Percentiles rank a stretch among this genome's conserved stretches.
phyloP scores from a whole-genome alignment of 2,329 filamentous ascomycete genomes.

The Ophiocordyceps polyrhachis-furcata region DNA sequence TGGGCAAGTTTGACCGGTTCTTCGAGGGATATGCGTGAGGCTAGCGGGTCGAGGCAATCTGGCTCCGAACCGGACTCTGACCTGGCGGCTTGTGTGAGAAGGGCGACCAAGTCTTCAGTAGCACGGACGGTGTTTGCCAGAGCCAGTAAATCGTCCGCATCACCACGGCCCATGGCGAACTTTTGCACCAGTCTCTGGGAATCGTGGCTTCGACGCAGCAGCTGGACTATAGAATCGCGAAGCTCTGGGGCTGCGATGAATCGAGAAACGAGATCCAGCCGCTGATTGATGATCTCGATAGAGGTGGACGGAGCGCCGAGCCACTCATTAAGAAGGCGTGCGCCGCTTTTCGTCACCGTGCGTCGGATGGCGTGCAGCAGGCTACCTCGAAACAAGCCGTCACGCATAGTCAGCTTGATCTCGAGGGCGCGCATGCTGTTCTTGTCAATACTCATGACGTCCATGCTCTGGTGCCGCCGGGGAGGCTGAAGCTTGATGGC shows the following conservation, averaged over 20 bases:
- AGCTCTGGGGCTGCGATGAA: slow-evolving; percentile 51
- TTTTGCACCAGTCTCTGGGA: slow-evolving; percentile 82
- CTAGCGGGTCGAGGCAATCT: slow-evolving; percentile 24
- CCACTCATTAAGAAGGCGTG: slow-evolving; percentile 66
- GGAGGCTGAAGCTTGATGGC: slow-evolving; percentile 74
- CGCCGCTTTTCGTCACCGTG: slow-evolving; percentile 82
- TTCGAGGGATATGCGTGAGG: slow-evolving; percentile 43
- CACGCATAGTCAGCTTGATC: slow-evolving; percentile 69
- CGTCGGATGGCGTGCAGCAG: slow-evolving; percentile 75
- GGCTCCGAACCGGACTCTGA: slow-evolving; percentile 3
- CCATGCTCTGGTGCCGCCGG: slow-evolving; percentile 49
- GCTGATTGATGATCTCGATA: slow-evolving; percentile 53
- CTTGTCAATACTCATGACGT: slow-evolving; percentile 81
- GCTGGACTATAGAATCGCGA: slow-evolving; percentile 46
- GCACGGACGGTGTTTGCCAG: slow-evolving; percentile 65
- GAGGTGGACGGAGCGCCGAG: slow-evolving; percentile 87
- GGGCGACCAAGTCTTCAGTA: slow-evolving; percentile 43
- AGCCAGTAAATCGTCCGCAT: slow-evolving; percentile 74
- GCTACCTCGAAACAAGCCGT: slow-evolving; percentile 63
- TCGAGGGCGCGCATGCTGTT: slow-evolving; percentile 81
- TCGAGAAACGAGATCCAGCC: slow-evolving; percentile 64
- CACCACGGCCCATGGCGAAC: slow-evolving; percentile 81
- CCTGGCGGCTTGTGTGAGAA: slow-evolving; percentile 17
- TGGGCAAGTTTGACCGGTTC: slow-evolving; percentile 49
- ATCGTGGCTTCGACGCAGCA: slow-evolving; percentile 64